Conservation (phyloP, 345 rosid genomes). For the Microcos paniculata region DNA sequence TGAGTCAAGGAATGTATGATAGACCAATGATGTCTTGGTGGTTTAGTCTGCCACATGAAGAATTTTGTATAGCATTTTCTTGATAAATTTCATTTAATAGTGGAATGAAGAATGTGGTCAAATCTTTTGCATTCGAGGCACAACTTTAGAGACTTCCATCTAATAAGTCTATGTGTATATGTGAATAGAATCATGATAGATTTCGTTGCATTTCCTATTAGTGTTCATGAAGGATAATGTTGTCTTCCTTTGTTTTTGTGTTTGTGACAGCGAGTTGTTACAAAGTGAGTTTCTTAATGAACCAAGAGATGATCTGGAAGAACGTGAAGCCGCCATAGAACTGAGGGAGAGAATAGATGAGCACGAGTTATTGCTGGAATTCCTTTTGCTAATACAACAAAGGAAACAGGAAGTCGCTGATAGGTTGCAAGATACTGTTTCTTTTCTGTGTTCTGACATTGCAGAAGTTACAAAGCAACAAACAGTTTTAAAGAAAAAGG, state of each 20-base stretch:
- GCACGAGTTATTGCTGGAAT: conserved; percentile 84
- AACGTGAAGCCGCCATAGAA: conserved; percentile 81
- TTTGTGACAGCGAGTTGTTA: conserved; percentile 67
- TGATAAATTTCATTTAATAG: background rate
- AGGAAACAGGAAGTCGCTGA: conserved; percentile 75
- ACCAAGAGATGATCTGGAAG: conserved; percentile 70
- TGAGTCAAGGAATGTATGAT: background rate
- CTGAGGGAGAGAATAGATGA: conserved; percentile 80
- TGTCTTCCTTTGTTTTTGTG: conserved; percentile 2
- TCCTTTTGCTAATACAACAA: conserved; percentile 69
- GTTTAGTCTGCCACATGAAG: background rate
- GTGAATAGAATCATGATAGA: background rate
- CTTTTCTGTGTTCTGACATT: conserved; percentile 76
- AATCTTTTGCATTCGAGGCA: background rate
- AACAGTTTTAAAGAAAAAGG: conserved; percentile 49
- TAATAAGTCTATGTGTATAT: background rate
- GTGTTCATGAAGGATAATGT: no score
- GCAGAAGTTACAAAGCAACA: conserved; percentile 76
- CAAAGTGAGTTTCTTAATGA: conserved; percentile 82
- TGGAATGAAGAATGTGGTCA: background rate
- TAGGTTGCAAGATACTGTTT: conserved; percentile 62
- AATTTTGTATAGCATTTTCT: background rate
- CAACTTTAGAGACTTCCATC: background rate
- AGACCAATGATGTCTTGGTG: background rate
- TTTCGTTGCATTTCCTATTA: no score